phyloP scores from a whole-genome alignment of 192 early-diverging fungal genomes.

The Entomortierella chlamydospora region DNA sequence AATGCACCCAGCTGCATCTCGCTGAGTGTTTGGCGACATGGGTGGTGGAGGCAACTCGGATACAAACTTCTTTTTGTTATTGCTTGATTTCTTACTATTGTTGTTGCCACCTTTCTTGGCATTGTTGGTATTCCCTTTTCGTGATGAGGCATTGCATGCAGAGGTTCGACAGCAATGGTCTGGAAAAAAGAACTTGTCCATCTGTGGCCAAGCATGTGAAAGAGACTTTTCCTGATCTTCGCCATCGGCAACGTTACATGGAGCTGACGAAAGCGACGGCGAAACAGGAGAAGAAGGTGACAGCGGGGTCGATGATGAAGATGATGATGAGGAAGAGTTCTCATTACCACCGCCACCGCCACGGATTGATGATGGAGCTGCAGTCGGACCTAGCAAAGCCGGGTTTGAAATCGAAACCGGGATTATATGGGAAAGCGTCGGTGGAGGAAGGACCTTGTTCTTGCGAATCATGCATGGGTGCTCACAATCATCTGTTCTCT shows the following conservation, averaged over 20 bases:
- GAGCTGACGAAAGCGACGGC: background rate
- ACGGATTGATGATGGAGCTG: background rate
- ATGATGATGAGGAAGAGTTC: background rate
- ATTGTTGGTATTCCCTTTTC: too few relatives aligned
- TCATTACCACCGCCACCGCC: background rate
- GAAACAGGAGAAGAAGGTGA: too few relatives aligned
- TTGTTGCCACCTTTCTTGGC: background rate
- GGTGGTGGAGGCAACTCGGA: conserved; percentile 41
- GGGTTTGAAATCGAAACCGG: conserved; percentile 39
- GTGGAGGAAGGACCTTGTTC: conserved; percentile 46
- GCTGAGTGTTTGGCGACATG: background rate
- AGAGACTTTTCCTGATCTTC: background rate
- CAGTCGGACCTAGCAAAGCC: conserved; percentile 24
- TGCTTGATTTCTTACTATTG: background rate
- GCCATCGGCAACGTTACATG: background rate
- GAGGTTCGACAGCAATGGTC: conserved; percentile 50
- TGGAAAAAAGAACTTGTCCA: conserved; percentile 45
- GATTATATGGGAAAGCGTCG: conserved; percentile 35
- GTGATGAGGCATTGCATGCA: too few relatives aligned
- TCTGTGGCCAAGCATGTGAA: conserved; percentile 43
- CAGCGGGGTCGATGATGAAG: too few relatives aligned
- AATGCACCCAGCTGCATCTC: conserved; percentile 6
- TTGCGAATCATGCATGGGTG: conserved; percentile 39
- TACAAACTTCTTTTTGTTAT: background rate
- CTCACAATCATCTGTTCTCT: conserved; percentile 6